Conservation (phyloP, 1,284 basidiomycete species). For the Chalciporus sp. region DNA sequence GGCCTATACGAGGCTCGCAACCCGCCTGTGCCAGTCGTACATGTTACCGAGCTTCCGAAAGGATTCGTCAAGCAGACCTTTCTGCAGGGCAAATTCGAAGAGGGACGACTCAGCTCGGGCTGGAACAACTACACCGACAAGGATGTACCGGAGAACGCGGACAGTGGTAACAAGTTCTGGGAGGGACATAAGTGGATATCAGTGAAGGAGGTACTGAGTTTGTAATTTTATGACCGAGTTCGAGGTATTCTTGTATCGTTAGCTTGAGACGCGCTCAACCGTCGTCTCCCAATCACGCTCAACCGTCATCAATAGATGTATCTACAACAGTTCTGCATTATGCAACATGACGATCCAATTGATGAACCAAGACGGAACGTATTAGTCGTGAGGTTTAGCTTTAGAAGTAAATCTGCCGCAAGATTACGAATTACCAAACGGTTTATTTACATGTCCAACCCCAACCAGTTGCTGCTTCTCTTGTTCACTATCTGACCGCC, state of each 20-base stretch:
- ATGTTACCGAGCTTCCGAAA: conserved; percentile 31
- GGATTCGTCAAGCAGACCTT: conserved; percentile 35
- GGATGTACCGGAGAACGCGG: conserved; percentile 26
- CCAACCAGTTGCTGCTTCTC: conserved; percentile 20
- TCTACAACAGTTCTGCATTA: not conserved
- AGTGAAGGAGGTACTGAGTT: conserved; percentile 28
- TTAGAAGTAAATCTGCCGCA: not conserved
- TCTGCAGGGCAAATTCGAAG: conserved; percentile 24
- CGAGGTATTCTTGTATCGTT: not conserved
- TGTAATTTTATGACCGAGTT: conserved; percentile 15
- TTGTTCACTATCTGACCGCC: conserved; percentile 23
- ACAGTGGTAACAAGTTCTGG: conserved; percentile 31
- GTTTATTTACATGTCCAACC: conserved; percentile 21
- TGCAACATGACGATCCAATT: not conserved
- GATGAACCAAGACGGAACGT: too few relatives aligned
- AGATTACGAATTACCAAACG: not conserved
- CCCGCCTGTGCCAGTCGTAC: conserved; percentile 22
- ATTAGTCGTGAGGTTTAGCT: not conserved
- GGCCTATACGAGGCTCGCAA: conserved; percentile 26
- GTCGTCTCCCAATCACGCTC: conserved; percentile 5
- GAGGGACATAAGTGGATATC: conserved; percentile 32
- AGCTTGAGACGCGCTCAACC: conserved; percentile 1
- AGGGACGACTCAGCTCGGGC: conserved; percentile 32
- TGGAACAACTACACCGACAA: conserved; percentile 32
- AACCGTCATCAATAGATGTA: conserved; percentile 1